phyloP scores from a whole-genome alignment of 202 grass and related monocot species.

The Setaria viridis region DNA sequence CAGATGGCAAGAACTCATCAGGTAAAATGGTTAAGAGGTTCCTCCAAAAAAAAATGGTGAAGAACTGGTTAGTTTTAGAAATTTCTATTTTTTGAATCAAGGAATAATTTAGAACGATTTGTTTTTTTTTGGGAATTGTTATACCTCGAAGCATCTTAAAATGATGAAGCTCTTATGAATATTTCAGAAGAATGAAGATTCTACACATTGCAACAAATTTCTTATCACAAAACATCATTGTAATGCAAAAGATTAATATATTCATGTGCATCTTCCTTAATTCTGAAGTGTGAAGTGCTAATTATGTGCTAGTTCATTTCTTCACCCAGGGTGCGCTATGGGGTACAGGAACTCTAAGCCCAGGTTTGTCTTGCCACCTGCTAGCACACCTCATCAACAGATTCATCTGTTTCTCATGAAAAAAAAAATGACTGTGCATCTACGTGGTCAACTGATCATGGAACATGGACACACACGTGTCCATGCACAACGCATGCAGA shows the following conservation, averaged over 20 bases:
- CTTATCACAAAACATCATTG: neutral
- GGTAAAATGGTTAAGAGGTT: constrained; percentile 32
- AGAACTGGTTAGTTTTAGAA: neutral
- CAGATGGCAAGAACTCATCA: constrained; percentile 75
- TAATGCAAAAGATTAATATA: neutral
- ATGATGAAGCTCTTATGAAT: neutral
- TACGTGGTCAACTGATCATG: neutral
- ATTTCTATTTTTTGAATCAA: neutral
- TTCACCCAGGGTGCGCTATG: constrained; percentile 41
- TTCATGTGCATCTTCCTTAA: neutral
- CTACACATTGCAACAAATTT: neutral
- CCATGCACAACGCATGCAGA: constrained; percentile 37
- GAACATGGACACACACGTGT: neutral
- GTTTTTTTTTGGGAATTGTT: neutral
- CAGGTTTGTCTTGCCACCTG: constrained; percentile 22
- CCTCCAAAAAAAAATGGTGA: neutral
- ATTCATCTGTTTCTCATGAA: neutral
- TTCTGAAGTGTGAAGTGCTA: neutral
- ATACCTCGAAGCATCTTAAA: neutral
- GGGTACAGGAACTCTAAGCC: constrained; percentile 45
- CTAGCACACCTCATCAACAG: neutral
- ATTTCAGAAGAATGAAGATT: neutral
- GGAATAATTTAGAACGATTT: neutral
- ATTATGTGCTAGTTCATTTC: neutral
- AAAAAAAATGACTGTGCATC: neutral